Conservation (phyloP, 305 asterid species). For the Ajuga reptans region DNA sequence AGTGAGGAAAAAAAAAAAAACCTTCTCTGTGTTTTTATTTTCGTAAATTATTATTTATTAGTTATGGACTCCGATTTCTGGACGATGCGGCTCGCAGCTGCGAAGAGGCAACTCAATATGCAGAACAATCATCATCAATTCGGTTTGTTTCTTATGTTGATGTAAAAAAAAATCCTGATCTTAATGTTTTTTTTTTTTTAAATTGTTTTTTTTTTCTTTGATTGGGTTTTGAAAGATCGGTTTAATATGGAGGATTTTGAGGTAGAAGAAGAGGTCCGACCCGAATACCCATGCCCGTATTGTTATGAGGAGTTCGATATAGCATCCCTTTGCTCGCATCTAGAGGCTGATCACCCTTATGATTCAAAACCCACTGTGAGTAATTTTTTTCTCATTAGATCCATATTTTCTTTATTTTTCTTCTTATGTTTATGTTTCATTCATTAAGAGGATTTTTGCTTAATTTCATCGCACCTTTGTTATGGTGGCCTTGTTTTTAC, state of each 20-base stretch:
- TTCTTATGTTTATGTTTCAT: background rate
- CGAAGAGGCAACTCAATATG: conserved; percentile 62
- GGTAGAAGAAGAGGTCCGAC: conserved; percentile 67
- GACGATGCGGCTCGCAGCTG: conserved; percentile 70
- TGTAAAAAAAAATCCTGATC: background rate
- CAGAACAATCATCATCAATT: conserved; percentile 44
- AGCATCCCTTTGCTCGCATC: conserved; percentile 70
- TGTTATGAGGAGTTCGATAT: conserved; percentile 75
- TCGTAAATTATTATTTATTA: background rate
- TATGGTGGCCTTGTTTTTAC: background rate
- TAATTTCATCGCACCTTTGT: background rate
- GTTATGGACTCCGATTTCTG: conserved; percentile 77
- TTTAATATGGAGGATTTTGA: conserved; percentile 52
- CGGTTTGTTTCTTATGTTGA: conserved; percentile 33
- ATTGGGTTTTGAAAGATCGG: conserved; percentile 36
- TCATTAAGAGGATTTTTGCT: background rate
- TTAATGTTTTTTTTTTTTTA: background rate
- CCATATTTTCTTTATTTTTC: background rate
- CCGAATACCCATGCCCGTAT: conserved; percentile 74
- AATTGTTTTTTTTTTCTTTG: background rate
- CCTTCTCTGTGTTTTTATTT: background rate
- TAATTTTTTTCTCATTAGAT: conserved; percentile 13
- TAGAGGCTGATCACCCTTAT: conserved; percentile 61
- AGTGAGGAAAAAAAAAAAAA: too few species aligned
- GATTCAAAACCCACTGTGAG: conserved; percentile 70